phyloP scores from a whole-genome alignment of 805 yeast genomes.

The Dipodascus geniculatus region DNA sequence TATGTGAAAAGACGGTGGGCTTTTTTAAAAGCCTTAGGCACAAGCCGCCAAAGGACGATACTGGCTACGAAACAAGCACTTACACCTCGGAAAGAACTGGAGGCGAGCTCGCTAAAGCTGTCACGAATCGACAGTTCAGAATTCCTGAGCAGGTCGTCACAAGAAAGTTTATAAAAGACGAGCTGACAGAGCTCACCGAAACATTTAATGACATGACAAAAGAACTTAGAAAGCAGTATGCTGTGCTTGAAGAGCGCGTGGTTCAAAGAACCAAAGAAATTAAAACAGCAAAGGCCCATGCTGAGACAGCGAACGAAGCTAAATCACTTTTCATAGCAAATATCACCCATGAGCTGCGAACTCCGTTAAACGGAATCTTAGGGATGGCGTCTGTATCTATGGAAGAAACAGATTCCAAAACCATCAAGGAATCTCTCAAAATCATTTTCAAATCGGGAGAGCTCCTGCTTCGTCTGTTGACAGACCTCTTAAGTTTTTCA shows the following conservation, averaged over 20 bases:
- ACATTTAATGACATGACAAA: constrained; percentile 89
- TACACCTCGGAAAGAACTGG: neutral
- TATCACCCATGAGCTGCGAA: constrained; percentile 84
- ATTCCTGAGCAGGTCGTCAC: constrained; percentile 15
- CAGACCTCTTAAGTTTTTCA: constrained; percentile 81
- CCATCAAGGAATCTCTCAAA: constrained; percentile 60
- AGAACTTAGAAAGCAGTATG: constrained; percentile 73
- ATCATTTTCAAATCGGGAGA: constrained; percentile 86
- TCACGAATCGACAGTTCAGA: constrained; percentile 1
- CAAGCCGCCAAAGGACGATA: too few relatives aligned
- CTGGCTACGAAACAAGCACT: too few relatives aligned
- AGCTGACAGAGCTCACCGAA: constrained; percentile 73
- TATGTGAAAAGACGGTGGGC: constrained; percentile 8
- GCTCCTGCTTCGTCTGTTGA: constrained; percentile 70
- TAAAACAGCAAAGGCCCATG: constrained; percentile 36
- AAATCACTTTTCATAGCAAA: constrained; percentile 91
- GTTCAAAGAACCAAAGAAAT: constrained; percentile 74
- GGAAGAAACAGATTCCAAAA: constrained; percentile 61
- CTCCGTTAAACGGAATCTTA: constrained; percentile 89
- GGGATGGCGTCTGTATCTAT: constrained; percentile 93
- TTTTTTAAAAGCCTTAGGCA: too few relatives aligned
- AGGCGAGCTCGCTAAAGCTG: neutral
- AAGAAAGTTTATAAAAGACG: constrained; percentile 39
- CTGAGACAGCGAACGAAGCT: constrained; percentile 78
- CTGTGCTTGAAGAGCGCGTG: constrained; percentile 80